Percentiles rank a stretch among this genome's conserved stretches.
These are phyloP conservation scores for Leccinum subgranulosum DNA, from an alignment of 768 basidiomycete genomes.

Conservation along the genomic window DNA sequence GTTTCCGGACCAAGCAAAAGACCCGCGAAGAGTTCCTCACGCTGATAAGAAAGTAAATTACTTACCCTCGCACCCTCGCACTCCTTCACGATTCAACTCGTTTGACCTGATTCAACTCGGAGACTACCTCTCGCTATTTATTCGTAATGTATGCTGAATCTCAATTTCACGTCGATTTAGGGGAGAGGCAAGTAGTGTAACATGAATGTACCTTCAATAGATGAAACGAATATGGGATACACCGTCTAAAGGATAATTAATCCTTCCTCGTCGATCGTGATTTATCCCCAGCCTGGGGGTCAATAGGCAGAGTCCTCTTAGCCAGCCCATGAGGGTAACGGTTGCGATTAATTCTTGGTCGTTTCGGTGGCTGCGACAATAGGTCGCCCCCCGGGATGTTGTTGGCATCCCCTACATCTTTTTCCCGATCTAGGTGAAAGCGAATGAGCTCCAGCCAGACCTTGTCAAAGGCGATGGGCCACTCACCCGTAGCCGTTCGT, in stretches of 20 bases:
- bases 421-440: conserved; percentile 55
- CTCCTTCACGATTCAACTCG: conserved; percentile 48
- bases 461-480: not conserved
- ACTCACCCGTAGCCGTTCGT: conserved; percentile 64
- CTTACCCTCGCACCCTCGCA: not conserved
- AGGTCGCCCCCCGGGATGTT: conserved; percentile 37
- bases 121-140: conserved; percentile 20
- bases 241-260: conserved; percentile 23
- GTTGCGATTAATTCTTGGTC: conserved; percentile 55
- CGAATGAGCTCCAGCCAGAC: conserved; percentile 4
- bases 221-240: conserved; percentile 9
- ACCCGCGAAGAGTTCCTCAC: conserved; percentile 96
- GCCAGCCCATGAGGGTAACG: conserved; percentile 52
- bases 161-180: conserved; percentile 9
- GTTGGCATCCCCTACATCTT: conserved; percentile 43
- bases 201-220: conserved; percentile 8
- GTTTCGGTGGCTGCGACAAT: conserved; percentile 48
- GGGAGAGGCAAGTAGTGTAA: conserved; percentile 17
- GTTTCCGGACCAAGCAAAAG: conserved; percentile 98
- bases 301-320: conserved; percentile 59
- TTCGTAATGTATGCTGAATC: conserved; percentile 21
- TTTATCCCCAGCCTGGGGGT: conserved; percentile 59
- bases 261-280: conserved; percentile 53
- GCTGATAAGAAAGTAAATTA: conserved; percentile 55
- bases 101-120: conserved; percentile 34